Conservation (phyloP, 768 basidiomycete genomes). For the Tricholoma matsutake region DNA sequence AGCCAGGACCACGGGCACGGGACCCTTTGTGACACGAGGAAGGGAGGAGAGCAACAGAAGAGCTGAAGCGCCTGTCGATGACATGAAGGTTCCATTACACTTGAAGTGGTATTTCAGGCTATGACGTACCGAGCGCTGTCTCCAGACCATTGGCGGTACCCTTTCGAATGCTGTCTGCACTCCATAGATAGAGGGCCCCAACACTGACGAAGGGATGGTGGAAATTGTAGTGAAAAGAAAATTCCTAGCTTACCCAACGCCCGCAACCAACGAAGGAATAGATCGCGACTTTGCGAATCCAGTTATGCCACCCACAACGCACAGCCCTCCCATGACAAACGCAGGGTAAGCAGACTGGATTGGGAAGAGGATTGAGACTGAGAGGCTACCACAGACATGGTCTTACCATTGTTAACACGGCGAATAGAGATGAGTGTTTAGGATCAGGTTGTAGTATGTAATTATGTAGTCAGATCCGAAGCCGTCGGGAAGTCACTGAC, state of each 20-base stretch:
- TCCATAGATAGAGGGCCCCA: slow-evolving; percentile 76
- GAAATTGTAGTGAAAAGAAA: neutral
- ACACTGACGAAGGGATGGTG: slow-evolving; percentile 43
- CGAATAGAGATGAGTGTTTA: neutral
- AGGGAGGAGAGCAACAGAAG: slow-evolving; percentile 71
- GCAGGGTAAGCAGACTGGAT: slow-evolving; percentile 78
- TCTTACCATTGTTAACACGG: neutral
- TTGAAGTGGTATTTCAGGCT: neutral
- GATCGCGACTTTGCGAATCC: slow-evolving; percentile 73
- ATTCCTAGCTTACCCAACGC: slow-evolving; percentile 55
- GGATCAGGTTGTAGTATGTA: neutral
- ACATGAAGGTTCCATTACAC: neutral
- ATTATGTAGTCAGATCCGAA: neutral
- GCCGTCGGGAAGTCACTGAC: neutral
- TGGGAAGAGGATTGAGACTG: neutral
- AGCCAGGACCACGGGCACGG: slow-evolving; percentile 64
- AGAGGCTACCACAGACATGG: neutral
- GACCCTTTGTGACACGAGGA: slow-evolving; percentile 71
- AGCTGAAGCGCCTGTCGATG: slow-evolving; percentile 68
- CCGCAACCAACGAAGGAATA: slow-evolving; percentile 80
- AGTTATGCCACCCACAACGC: slow-evolving; percentile 72
- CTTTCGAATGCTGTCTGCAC: slow-evolving; percentile 71
- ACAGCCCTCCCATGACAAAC: slow-evolving; percentile 71
- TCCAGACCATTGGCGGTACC: slow-evolving; percentile 75
- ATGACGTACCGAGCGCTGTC: slow-evolving; percentile 65